Evolutionary conservation across 768 basidiomycete genomes (phyloP).

Genomic region (Inosperma sp.): DNA sequence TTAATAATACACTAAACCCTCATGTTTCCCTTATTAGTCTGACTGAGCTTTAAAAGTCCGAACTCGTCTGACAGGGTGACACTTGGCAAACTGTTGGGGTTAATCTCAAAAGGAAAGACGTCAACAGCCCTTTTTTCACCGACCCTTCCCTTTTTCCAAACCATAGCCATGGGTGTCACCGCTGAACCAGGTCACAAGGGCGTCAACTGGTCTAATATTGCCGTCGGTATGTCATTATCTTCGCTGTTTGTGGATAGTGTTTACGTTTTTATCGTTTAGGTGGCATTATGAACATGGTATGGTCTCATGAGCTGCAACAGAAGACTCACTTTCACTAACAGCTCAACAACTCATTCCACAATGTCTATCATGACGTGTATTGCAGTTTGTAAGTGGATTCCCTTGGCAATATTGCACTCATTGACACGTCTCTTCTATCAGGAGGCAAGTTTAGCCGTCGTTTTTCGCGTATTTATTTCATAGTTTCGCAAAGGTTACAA

Average conservation of each 20-base stretch:
- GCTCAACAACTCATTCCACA: background rate
- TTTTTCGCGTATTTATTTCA: slow-evolving; percentile 9
- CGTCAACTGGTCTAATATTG: slow-evolving; percentile 92
- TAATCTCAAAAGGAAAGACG: slow-evolving; percentile 19
- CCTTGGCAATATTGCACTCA: slow-evolving; percentile 2
- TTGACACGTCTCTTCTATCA: slow-evolving; percentile 31
- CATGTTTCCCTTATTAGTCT: no score
- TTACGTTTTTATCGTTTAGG: slow-evolving; percentile 43
- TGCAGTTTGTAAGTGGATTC: slow-evolving; percentile 49
- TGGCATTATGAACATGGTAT: slow-evolving; percentile 98
- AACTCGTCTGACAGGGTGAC: slow-evolving; percentile 28
- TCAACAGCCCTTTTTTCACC: slow-evolving; percentile 15
- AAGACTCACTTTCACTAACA: background rate
- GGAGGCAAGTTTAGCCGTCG: slow-evolving; percentile 59
- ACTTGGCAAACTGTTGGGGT: slow-evolving; percentile 22
- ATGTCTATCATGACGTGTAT: no score
- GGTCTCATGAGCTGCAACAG: background rate
- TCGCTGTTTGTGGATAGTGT: slow-evolving; percentile 16
- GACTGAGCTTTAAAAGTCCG: slow-evolving; percentile 33
- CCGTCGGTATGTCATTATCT: slow-evolving; percentile 61
- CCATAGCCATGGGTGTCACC: slow-evolving; percentile 65
- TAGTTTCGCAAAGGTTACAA: slow-evolving; percentile 68
- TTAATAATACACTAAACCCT: slow-evolving; percentile 3
- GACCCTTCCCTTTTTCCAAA: slow-evolving; percentile 21
- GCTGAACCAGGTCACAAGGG: slow-evolving; percentile 89